Base-by-base conservation (phyloP, 805 yeast genomes). In the Cyberlindnera xishuangbannaensis region DNA sequence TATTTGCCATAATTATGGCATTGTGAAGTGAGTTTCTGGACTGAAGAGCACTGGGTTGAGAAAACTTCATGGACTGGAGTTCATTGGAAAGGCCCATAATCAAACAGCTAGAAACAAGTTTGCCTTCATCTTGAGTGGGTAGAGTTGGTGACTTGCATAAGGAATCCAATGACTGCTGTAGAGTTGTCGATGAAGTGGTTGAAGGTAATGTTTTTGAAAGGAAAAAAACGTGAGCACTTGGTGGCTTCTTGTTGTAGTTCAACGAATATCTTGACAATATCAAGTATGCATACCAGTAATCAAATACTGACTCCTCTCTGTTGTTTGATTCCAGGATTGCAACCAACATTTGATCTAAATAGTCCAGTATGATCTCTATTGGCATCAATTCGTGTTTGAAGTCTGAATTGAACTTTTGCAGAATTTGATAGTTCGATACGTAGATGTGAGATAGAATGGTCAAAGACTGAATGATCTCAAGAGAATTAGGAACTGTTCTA, bases 1-100 rank as follows among this genome's bases (percentile, higher is more conserved):
- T 71, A 43, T 72, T 73, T 7, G 71, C 64, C 44, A 73, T 58
- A 12, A 74, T 73, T 14, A 73, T 67, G 1, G 76, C 62, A 47
- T 73, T 72, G 41, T 75, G 80, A 8, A 74, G 49, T 18, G 61
- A 58, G 39, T 65, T 62, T 31, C 62, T n/a, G n/a, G n/a, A 56
- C 17, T 53, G 47, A 30, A 52, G 52, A 4, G 53, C 36, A 5
- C 15, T 30, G 14, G 20, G 32, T 15, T 31, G 36, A 13, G 40
- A 37, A 20, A 43, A 42, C 15, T 47, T 43, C 7, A 50, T 21
- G 7, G 40, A 25, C 25, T 56, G 60, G 2, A 56, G 29, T 31
- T 56, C 61, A 25, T 48, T 51, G 5, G 45, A 34, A 8, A 41
- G 27, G 3, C 36, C 45, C 40, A 48, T 29, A 17, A 39, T 31